Percentiles rank a stretch among this genome's conserved stretches.
phyloP scores from a whole-genome alignment of 306 rosid genomes.

The Dryas octopetala region DNA sequence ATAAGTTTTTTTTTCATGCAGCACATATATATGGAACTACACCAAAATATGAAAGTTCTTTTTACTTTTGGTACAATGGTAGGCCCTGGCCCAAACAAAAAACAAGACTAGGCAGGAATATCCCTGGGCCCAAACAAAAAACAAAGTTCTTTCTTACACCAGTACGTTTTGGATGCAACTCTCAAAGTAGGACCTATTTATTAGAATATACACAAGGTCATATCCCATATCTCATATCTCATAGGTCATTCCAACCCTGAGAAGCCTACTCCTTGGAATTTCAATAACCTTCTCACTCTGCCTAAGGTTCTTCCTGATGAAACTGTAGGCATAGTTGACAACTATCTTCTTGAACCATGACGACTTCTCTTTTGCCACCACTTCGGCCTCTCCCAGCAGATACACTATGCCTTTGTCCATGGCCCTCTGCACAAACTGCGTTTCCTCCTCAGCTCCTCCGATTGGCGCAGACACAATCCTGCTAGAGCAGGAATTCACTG shows the following conservation, averaged over 20 bases:
- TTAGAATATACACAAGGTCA: too few relatives aligned
- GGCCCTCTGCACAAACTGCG: slow-evolving; percentile 50
- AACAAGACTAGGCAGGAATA: too few relatives aligned
- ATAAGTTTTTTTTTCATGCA: too few relatives aligned
- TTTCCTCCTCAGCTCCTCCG: slow-evolving; percentile 52
- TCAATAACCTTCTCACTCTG: slow-evolving; percentile 53
- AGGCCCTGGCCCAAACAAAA: too few relatives aligned
- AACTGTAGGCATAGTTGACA: slow-evolving; percentile 55
- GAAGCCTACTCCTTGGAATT: slow-evolving; percentile 55
- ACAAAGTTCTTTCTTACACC: too few relatives aligned
- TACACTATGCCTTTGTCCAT: slow-evolving; percentile 67
- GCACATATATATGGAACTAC: too few relatives aligned
- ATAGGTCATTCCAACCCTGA: slow-evolving; percentile 62
- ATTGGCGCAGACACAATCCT: slow-evolving; percentile 28
- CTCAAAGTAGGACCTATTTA: too few relatives aligned
- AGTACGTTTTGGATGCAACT: too few relatives aligned
- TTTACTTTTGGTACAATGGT: too few relatives aligned
- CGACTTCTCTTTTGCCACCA: slow-evolving; percentile 57
- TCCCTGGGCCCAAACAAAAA: too few relatives aligned
- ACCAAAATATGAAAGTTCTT: too few relatives aligned
- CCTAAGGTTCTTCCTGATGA: slow-evolving; percentile 67
- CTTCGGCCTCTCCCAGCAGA: slow-evolving; percentile 73
- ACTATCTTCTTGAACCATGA: slow-evolving; percentile 63
- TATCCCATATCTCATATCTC: slow-evolving; percentile 28
- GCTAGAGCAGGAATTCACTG: slow-evolving; percentile 16